phyloP scores from a whole-genome alignment of 1,284 basidiomycete species.

The Stygiomarasmius scandens region DNA sequence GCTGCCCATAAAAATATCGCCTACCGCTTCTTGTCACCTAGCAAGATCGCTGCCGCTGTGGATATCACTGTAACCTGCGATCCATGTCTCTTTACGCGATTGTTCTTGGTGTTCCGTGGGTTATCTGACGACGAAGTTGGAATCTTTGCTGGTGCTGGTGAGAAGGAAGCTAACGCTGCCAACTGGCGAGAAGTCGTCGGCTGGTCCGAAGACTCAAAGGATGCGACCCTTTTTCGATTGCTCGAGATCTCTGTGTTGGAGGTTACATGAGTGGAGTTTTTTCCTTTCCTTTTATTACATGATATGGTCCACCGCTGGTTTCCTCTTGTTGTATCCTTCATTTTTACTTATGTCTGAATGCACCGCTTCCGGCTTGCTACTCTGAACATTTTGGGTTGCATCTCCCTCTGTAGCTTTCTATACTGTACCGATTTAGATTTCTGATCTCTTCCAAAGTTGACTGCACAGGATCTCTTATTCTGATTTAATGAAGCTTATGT shows the following conservation, averaged over 20 bases:
- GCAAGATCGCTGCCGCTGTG: conserved; percentile 77
- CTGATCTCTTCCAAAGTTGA: not conserved
- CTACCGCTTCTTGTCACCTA: conserved; percentile 79
- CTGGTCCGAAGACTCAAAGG: conserved; percentile 78
- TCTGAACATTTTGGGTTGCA: not conserved
- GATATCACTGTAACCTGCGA: conserved; percentile 80
- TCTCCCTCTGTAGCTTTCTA: not conserved
- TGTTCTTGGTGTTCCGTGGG: conserved; percentile 83
- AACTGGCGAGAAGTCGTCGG: conserved; percentile 80
- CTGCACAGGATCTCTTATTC: not conserved
- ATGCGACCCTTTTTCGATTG: conserved; percentile 69
- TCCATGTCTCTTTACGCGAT: conserved; percentile 77
- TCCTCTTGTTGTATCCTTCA: not conserved
- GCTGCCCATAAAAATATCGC: conserved; percentile 79
- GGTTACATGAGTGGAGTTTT: conserved; percentile 45
- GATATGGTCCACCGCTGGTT: not conserved
- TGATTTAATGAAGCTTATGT: not conserved
- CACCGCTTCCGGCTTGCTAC: not conserved
- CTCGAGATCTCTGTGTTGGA: conserved; percentile 78
- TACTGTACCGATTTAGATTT: not conserved
- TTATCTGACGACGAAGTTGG: conserved; percentile 77
- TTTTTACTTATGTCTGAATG: not conserved
- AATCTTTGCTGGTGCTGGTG: conserved; percentile 73
- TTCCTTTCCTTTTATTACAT: not conserved
- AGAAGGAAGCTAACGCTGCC: conserved; percentile 77